Evolutionary conservation across 2,329 filamentous ascomycete species (phyloP).

Genomic region (Aspergillus pseudonomiae): DNA sequence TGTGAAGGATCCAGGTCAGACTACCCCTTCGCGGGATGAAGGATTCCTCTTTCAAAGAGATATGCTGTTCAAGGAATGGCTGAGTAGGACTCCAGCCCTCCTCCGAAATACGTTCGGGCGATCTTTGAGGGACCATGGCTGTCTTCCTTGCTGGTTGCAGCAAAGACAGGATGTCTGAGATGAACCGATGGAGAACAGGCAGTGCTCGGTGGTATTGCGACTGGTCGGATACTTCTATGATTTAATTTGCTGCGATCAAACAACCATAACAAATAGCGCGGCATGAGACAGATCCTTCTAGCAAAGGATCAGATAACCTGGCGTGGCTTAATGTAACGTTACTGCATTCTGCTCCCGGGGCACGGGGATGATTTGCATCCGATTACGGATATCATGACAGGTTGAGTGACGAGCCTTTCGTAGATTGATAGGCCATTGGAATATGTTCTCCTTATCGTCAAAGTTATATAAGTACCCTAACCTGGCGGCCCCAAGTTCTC

Average conservation of each 20-base stretch:
- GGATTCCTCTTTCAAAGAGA: neutral
- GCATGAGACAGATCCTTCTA: neutral
- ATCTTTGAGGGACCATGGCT: neutral
- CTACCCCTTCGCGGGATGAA: neutral
- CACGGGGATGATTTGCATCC: neutral
- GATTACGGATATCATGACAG: neutral
- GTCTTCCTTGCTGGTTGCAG: neutral
- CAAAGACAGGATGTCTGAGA: neutral
- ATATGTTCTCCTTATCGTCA: neutral
- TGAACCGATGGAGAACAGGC: neutral
- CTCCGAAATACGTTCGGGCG: neutral
- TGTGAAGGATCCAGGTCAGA: neutral
- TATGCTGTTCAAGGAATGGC: neutral
- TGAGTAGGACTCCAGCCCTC: neutral
- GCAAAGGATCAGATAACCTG: neutral
- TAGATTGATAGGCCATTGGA: neutral
- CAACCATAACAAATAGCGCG: neutral
- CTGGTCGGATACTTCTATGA: neutral
- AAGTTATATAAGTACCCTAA: neutral
- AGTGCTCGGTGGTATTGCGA: too few relatives aligned
- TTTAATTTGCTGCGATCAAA: neutral
- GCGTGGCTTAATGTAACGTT: neutral
- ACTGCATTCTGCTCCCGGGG: neutral
- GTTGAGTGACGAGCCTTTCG: neutral
- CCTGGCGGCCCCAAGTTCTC: too few relatives aligned